These are phyloP conservation scores for Solanum hybrid DNA, from an alignment of 305 asterid species.

Conservation along the genomic window DNA sequence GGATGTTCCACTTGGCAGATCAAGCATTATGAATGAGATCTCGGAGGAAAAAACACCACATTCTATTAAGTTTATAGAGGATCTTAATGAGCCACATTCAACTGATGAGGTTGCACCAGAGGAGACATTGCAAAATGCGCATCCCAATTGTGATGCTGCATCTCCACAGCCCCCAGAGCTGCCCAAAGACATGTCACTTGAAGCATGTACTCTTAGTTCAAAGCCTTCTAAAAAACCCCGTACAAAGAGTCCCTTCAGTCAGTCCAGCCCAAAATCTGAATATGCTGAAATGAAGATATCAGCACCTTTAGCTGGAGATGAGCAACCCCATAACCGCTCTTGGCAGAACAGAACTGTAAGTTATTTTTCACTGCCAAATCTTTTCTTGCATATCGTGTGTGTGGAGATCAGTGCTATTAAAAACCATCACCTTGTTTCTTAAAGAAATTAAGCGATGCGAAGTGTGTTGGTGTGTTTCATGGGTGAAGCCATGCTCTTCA, in stretches of 20 bases:
- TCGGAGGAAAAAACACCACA: constrained; percentile 13
- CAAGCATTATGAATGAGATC: constrained; percentile 13
- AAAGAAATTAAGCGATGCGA: background rate
- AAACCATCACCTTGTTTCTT: background rate
- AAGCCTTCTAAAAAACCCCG: constrained; percentile 12
- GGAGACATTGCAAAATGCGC: constrained; percentile 10
- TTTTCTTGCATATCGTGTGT: background rate
- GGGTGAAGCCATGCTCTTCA: background rate
- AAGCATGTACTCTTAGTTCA: constrained; percentile 10
- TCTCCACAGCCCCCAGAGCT: constrained; percentile 22
- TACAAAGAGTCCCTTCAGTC: constrained; percentile 8
- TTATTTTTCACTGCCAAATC: constrained; percentile 7
- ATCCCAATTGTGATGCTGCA: constrained; percentile 9
- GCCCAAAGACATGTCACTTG: constrained; percentile 18
- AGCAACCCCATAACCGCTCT: constrained; percentile 20
- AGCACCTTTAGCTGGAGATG: constrained; percentile 19
- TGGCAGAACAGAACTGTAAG: constrained; percentile 50
- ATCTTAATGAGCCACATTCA: constrained; percentile 21
- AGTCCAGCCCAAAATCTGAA: constrained; percentile 26
- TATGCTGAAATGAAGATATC: constrained; percentile 13
- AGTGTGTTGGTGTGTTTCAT: background rate
- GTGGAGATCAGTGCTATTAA: background rate
- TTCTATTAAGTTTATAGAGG: constrained; percentile 14
- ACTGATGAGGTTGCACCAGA: constrained; percentile 8
- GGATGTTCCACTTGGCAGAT: constrained; percentile 17